Conservation (phyloP, 148 eudicot genomes). For the Persicaria tinctoria region DNA sequence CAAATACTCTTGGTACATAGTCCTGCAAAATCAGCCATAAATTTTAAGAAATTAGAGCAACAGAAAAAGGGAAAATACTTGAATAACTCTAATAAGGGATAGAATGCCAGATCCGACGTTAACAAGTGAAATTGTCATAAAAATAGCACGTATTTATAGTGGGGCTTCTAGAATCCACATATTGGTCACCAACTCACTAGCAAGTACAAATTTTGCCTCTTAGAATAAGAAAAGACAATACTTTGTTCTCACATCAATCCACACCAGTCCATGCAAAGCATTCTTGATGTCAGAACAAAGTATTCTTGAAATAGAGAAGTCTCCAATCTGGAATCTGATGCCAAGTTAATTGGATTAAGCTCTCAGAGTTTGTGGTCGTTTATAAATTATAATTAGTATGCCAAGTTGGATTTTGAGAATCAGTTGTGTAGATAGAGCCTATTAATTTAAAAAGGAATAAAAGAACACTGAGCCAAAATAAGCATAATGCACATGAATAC, state of each 20-base stretch:
- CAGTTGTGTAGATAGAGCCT: too few species aligned
- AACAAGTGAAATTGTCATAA: not conserved
- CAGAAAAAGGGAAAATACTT: not conserved
- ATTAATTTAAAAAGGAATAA: too few species aligned
- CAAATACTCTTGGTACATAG: conserved; percentile 75
- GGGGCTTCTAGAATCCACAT: not conserved
- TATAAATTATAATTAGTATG: not conserved
- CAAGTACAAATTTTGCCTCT: not conserved
- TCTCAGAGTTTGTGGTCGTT: not conserved
- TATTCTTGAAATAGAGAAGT: too few species aligned
- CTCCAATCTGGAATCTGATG: not conserved
- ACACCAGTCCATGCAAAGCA: not conserved
- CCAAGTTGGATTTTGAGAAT: not conserved
- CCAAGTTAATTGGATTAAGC: not conserved
- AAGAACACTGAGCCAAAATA: too few species aligned
- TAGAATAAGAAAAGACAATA: not conserved
- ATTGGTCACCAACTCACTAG: not conserved
- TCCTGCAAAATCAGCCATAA: conserved; percentile 31
- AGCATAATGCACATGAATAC: conserved; percentile 31
- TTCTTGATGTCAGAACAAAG: not conserved
- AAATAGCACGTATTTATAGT: not conserved
- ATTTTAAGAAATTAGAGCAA: not conserved
- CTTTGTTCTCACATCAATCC: not conserved
- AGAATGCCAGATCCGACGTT: too few species aligned
- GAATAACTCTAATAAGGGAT: not conserved